Evolutionary conservation across 148 eudicot genomes (phyloP), one percentile per base, ranked within the genome.

Genomic region (Linanthus parryae): DNA sequence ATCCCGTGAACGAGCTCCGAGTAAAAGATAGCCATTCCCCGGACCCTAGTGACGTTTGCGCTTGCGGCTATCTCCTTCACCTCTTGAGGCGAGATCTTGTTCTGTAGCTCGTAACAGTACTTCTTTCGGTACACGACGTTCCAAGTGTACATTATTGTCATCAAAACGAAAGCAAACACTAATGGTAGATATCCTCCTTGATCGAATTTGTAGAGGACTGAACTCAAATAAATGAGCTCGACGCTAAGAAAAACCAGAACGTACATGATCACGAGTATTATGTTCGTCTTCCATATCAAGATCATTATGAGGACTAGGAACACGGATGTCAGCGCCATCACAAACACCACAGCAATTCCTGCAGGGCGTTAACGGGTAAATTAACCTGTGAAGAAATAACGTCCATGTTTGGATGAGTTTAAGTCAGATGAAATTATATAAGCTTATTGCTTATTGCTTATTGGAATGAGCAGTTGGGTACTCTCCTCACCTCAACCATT

Each of bases 281-380:
- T 51, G 56, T 75, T 29, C 18, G 30, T 66, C 62, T 67, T 75
- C 81, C 81, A 71, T 38, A 75, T 64, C 9, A 71, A 19, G n/a
- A 71, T 28, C 81, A 75, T 67, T 38, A 75, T 63, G 14, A 75
- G 57, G 2, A 71, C 62, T 57, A 71, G 42, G 36, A 75, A 67
- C 11, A 47, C 37, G 0, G 81, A 71, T 2, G 81, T 75, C 15
- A 75, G 54, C 3, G 56, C 40, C 61, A 66, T 71, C 28, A 71
- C 80, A 17, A 71, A 67, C 15, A 67, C 77, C 29, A 75, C 73
- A 1, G 77, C 81, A 22, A 75, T 67, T 6, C 80, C 80, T 73
- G 49, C 39, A 63, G 22, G 48, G 2, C 20, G 14, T 2, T 20
- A 42, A 42, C n/a, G 10, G 19, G 15, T 17, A 6, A 12, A 42